These are phyloP conservation scores for Echria macrotheca DNA, from an alignment of 495 filamentous ascomycete genomes.

Conservation along the genomic window DNA sequence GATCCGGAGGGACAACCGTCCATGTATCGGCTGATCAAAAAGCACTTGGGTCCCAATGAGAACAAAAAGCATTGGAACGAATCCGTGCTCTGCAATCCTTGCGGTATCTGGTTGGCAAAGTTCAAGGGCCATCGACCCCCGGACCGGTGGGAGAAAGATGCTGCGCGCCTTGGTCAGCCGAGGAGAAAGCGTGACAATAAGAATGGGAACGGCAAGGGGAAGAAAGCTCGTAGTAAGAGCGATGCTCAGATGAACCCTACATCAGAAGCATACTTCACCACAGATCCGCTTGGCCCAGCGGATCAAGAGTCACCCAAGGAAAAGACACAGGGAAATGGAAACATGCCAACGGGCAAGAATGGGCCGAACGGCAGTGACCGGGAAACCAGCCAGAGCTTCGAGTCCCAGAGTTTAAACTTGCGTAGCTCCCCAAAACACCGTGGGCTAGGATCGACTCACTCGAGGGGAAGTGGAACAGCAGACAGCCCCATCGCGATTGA, in stretches of 20 bases:
- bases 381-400: conserved; percentile 33
- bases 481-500: conserved; percentile 58
- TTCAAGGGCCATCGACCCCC: conserved; percentile 77
- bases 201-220: conserved; percentile 33
- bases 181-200: conserved; percentile 41
- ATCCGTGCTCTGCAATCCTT: conserved; percentile 86
- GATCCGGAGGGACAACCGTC: conserved; percentile 54
- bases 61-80: conserved; percentile 60
- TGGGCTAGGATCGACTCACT: conserved; percentile 37
- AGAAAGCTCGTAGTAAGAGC: conserved; percentile 39
- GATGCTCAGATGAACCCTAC: conserved; percentile 36
- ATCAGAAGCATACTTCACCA: conserved; percentile 46
- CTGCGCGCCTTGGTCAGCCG: conserved; percentile 42
- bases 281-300: conserved; percentile 39
- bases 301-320: conserved; percentile 26
- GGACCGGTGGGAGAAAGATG: conserved; percentile 72
- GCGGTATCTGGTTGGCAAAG: conserved; percentile 89
- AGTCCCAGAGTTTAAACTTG: conserved; percentile 26
- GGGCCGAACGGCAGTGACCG: conserved; percentile 25
- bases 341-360: not conserved
- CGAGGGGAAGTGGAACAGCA: conserved; percentile 52
- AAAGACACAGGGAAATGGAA: conserved; percentile 12
- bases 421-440: conserved; percentile 30
- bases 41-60: conserved; percentile 54
- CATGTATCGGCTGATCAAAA: conserved; percentile 70